Evolutionary conservation across 2,329 filamentous ascomycete genomes (phyloP), one percentile per base, ranked within the genome.

Genomic region (Apiospora malaysiana): DNA sequence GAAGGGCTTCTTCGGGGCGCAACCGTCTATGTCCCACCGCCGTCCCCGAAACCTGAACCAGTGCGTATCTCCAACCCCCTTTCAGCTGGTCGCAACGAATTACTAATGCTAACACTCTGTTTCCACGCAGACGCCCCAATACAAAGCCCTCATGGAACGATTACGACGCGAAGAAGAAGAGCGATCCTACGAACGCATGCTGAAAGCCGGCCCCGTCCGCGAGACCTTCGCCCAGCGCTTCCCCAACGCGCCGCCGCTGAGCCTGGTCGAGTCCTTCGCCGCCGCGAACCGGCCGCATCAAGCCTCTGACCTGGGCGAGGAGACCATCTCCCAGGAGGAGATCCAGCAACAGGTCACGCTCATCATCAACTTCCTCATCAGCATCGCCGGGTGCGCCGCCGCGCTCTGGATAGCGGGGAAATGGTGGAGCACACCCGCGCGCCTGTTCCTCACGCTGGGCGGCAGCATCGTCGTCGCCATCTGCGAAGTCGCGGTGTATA

Each of bases 331-430:
- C 2, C 91, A 91, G 73, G 87, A 88, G 46, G 93, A 96, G 72
- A 86, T 96, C 1, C 92, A 95, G 79, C 87, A 93, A n/a, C 94
- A 96, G 77, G 83, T 96, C 70, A 91, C 93, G 56, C 85, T 98
- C 9, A 94, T 98, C 68, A 87, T 97, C 77, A 99, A 98, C 80
- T 94, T 98, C 68, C 83, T 98, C 49, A 86, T 97, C 69, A 97
- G 94, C 68, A 93, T 98, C 69, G 84, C 95, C 2, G 93, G 95
- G 63, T 93, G 92, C 68, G 92, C 90, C 2, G 90, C 88, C 2
- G 93, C 92, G 9, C 87, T 96, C 45, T 96, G 93, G 93, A 86
- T 94, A n/a, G 87, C 88, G 21, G 92, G 92, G 1, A 86, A 90
- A 68, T 93, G 92, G 87, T 95, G 93, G 93, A 91, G 87, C 73